Conservation (phyloP, 1,139 yeast species). For the Arxiozyma slooffiae region DNA sequence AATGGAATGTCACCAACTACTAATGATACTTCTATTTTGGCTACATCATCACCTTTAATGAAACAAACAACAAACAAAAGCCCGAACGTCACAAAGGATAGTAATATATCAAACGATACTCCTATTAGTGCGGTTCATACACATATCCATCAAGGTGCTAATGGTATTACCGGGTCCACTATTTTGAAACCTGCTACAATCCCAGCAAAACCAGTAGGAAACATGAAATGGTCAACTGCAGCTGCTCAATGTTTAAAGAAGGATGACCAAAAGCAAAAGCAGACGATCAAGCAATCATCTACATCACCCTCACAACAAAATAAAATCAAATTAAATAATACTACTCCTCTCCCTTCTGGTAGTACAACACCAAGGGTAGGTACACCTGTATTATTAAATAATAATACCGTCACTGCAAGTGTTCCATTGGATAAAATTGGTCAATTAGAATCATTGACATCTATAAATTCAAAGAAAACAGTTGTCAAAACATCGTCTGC, state of each 20-base stretch:
- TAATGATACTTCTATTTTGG: neutral
- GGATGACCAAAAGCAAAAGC: slow-evolving; percentile 13
- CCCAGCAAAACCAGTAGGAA: slow-evolving; percentile 55
- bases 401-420: neutral
- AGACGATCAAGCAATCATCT: neutral
- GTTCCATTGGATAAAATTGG: neutral
- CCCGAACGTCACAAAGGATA: slow-evolving; percentile 6
- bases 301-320: neutral
- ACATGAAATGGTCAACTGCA: slow-evolving; percentile 61
- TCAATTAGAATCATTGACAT: slow-evolving; percentile 2
- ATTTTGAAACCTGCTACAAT: slow-evolving; percentile 60
- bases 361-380: slow-evolving; percentile 15
- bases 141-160: slow-evolving; percentile 27
- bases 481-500: slow-evolving; percentile 10
- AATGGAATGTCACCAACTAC: neutral
- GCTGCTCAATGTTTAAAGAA: slow-evolving; percentile 40
- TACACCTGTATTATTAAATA: slow-evolving; percentile 12
- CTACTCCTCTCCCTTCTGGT: slow-evolving; percentile 10
- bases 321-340: neutral
- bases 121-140: slow-evolving; percentile 17
- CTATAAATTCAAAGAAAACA: neutral
- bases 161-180: slow-evolving; percentile 30
- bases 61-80: slow-evolving; percentile 14
- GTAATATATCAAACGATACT: neutral
- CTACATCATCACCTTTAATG: slow-evolving; percentile 6